These are phyloP conservation scores for Cicer arietinum DNA, from an alignment of 306 rosid species.

Conservation along the genomic window DNA sequence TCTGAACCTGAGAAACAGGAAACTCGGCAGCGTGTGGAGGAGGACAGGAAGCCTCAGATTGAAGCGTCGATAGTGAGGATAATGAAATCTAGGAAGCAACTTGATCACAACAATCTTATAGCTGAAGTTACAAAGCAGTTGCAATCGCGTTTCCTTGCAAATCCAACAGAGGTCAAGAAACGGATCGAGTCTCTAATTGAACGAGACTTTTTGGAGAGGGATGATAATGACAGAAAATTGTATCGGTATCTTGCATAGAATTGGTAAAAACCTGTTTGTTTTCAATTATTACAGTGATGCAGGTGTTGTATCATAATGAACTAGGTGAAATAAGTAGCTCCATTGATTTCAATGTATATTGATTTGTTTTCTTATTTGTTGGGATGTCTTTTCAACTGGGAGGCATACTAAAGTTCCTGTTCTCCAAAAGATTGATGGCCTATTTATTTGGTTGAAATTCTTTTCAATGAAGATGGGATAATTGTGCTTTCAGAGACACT, in stretches of 20 bases:
- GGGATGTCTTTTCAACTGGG: neutral
- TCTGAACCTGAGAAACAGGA: constrained; percentile 92
- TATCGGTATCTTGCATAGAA: constrained; percentile 90
- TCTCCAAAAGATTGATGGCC: no score
- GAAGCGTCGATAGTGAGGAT: constrained; percentile 92
- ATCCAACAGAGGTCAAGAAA: constrained; percentile 88
- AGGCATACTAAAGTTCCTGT: no score
- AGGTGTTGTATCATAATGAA: constrained; percentile 44
- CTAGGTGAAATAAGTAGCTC: constrained; percentile 39
- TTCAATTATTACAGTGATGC: constrained; percentile 32
- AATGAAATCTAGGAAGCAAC: constrained; percentile 85
- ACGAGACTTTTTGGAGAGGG: constrained; percentile 94
- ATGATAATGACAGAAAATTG: constrained; percentile 71
- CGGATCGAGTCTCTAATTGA: constrained; percentile 88
- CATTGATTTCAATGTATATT: constrained; percentile 51
- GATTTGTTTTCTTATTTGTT: constrained; percentile 39
- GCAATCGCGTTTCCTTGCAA: constrained; percentile 79
- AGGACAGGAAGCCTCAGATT: constrained; percentile 96
- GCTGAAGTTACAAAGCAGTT: constrained; percentile 94
- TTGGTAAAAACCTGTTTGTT: constrained; percentile 27
- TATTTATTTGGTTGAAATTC: no score
- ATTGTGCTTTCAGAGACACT: no score
- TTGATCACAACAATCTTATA: constrained; percentile 85
- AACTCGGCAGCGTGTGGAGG: constrained; percentile 97
- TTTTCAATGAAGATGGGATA: no score